These are phyloP conservation scores for Diaporthe destruens DNA, from an alignment of 2,329 filamentous ascomycete species.

Conservation along the genomic window DNA sequence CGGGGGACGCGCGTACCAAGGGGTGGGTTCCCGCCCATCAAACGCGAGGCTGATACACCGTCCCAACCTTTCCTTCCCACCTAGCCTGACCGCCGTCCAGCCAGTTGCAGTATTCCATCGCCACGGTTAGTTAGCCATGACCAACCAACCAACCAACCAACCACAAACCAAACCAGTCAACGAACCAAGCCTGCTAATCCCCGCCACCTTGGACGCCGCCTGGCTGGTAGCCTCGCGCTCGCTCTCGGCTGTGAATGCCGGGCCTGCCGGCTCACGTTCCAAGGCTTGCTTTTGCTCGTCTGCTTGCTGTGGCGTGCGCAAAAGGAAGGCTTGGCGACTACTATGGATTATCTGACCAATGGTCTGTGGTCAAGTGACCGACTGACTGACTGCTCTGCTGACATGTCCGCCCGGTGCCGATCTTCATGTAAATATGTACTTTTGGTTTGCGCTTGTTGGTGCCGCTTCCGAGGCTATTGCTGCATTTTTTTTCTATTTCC, in stretches of 20 bases:
- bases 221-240: slow-evolving; percentile 16
- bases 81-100: too few relatives aligned
- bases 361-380: too few relatives aligned
- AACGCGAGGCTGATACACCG: slow-evolving; percentile 30
- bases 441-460: too few relatives aligned
- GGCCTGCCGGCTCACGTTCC: background rate
- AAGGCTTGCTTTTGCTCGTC: too few relatives aligned
- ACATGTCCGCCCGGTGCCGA: background rate
- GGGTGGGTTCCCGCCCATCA: background rate
- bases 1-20: slow-evolving; percentile 14
- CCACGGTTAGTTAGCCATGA: background rate
- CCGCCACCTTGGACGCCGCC: background rate
- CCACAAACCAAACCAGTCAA: background rate
- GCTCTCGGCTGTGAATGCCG: background rate
- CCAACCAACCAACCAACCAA: too few relatives aligned
- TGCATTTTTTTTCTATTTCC: background rate
- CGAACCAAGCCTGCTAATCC: background rate
- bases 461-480: background rate
- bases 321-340: background rate
- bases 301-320: background rate
- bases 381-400: background rate
- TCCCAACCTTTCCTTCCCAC: too few relatives aligned
- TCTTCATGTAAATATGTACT: too few relatives aligned
- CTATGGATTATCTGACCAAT: background rate
- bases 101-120: too few relatives aligned